Conservation (phyloP, 495 filamentous ascomycete species). For the Penicillium canescens region DNA sequence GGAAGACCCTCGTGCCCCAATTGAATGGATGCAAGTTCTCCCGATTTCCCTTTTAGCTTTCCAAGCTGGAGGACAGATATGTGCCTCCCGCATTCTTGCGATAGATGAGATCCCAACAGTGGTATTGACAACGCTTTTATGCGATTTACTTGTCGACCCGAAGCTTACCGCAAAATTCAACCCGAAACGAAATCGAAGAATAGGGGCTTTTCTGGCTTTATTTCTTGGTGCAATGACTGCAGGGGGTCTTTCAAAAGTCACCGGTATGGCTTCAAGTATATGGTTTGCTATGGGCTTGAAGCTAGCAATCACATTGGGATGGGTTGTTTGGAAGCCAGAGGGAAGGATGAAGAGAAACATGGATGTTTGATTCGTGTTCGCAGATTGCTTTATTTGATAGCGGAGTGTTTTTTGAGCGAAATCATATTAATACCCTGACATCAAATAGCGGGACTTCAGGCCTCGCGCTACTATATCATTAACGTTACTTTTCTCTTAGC, state of each 20-base stretch:
- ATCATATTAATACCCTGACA: no score
- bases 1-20: slow-evolving; percentile 34
- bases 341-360: slow-evolving; percentile 11
- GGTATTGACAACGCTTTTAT: slow-evolving; percentile 66
- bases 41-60: slow-evolving; percentile 64
- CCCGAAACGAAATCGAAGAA: slow-evolving; percentile 32
- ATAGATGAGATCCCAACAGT: slow-evolving; percentile 70
- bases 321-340: slow-evolving; percentile 31
- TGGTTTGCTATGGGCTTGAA: slow-evolving; percentile 43
- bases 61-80: slow-evolving; percentile 69
- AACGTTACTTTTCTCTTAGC: no score
- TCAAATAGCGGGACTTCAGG: no score
- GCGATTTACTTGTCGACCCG: slow-evolving; percentile 52
- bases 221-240: slow-evolving; percentile 42
- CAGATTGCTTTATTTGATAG: no score
- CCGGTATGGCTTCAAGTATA: slow-evolving; percentile 31
- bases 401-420: background rate
- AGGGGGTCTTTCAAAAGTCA: slow-evolving; percentile 33
- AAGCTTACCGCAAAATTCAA: slow-evolving; percentile 27
- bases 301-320: slow-evolving; percentile 27
- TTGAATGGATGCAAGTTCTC: slow-evolving; percentile 37
- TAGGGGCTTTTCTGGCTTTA: slow-evolving; percentile 33
- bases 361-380: slow-evolving; percentile 4
- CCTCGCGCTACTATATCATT: no score
- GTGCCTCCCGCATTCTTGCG: slow-evolving; percentile 57